Evolutionary conservation across 106 monocot species (phyloP).

Genomic region (Alisma plantagoaquatica): DNA sequence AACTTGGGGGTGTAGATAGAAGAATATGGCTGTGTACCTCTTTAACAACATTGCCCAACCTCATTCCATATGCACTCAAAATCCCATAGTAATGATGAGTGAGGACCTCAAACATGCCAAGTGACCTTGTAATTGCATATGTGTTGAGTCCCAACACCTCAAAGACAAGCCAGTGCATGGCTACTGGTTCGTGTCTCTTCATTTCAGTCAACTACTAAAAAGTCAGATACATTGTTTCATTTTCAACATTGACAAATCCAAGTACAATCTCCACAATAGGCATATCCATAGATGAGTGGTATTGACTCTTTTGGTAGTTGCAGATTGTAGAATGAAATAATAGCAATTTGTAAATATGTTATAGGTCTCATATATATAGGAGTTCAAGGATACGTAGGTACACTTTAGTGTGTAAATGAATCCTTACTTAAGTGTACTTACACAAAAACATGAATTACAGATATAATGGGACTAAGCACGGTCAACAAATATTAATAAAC

Average conservation of each 20-base stretch:
- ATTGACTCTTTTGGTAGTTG: constrained; percentile 49
- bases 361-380: too few relatives aligned
- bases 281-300: constrained; percentile 60
- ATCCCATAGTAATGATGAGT: constrained; percentile 90
- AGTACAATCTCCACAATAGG: constrained; percentile 80
- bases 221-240: constrained; percentile 95
- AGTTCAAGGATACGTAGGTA: too few relatives aligned
- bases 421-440: too few relatives aligned
- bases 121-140: constrained; percentile 71
- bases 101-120: constrained; percentile 87
- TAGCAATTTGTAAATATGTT: too few relatives aligned
- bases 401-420: too few relatives aligned
- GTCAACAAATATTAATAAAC: too few relatives aligned
- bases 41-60: constrained; percentile 88
- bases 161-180: constrained; percentile 93
- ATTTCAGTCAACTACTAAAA: constrained; percentile 92
- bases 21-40: constrained; percentile 79
- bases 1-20: constrained; percentile 42
- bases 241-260: constrained; percentile 88
- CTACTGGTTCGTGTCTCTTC: constrained; percentile 92
- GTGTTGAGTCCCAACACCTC: constrained; percentile 97
- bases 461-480: too few relatives aligned
- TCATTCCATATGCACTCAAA: constrained; percentile 97
- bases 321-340: too few relatives aligned
- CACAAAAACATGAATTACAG: too few relatives aligned